Evolutionary conservation across 2,329 filamentous ascomycete species (phyloP), one percentile per base, ranked within the genome.

Genomic region (Stachybotrys echinatus): DNA sequence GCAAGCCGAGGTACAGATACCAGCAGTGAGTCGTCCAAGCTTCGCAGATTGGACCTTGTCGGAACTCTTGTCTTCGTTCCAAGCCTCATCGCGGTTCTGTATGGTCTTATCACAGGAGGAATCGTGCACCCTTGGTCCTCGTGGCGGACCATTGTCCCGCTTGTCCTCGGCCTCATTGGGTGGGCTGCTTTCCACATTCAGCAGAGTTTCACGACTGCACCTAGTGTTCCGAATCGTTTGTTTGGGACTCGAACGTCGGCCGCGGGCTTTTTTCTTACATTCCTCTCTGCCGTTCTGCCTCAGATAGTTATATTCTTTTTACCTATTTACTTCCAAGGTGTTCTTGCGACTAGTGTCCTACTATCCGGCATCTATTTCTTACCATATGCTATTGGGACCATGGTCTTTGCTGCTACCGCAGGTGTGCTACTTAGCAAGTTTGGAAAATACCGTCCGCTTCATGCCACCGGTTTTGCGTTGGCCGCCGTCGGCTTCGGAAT

Each of bases 261-360:
- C 46, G 64, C 39, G 46, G 58, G n/a, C 1, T 48, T 51, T 23
- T 45, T 48, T 22, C 54, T 67, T 2, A 64, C 61, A 47, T 62
- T 61, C 14, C 48, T 74, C 3, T 71, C 67, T 1, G 63, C 61
- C 18, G 54, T 60, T 4, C 46, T 67, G 4, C 39, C 50, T 12
- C 49, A 48, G 3, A 47, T 31, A 31, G 27, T 51, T n/a, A 50
- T 60, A 37, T 68, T 64, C 57, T 72, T 72, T 51, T 51, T 72
- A 1, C 70, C 72, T 0, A 52, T 75, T 7, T 76, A 74, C 57
- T 74, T 74, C 54, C 71, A 74, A 48, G 63, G 61, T 2, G 66
- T 75, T 0, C 58, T 61, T 2, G 50, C 53, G 4, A 55, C 61
- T 6, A 55, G 59, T 1, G 61, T 72, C 0, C 47, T 55, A 0